phyloP scores from a whole-genome alignment of 2,329 filamentous ascomycete species.

The Cordyceps cateniannulata region DNA sequence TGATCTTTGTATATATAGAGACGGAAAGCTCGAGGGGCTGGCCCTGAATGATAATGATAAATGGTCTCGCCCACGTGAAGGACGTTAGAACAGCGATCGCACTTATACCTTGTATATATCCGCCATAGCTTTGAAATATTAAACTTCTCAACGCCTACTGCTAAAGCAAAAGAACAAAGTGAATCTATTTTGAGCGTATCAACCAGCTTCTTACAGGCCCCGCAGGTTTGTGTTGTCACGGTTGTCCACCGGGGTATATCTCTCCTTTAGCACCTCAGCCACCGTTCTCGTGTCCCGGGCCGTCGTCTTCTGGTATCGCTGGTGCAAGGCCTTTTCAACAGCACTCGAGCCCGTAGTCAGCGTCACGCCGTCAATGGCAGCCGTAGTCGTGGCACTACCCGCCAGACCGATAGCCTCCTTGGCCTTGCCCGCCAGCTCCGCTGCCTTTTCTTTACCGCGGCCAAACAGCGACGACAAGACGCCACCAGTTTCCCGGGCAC shows the following conservation, averaged over 20 bases:
- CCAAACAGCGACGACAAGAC: constrained; percentile 33
- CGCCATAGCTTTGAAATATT: background rate
- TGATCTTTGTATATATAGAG: constrained; percentile 9
- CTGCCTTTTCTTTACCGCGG: constrained; percentile 34
- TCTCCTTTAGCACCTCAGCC: constrained; percentile 46
- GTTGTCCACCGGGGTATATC: constrained; percentile 45
- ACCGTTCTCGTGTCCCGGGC: constrained; percentile 40
- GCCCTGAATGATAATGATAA: background rate
- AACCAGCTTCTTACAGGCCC: constrained; percentile 27
- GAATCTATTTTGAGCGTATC: constrained; percentile 1
- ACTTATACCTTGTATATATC: background rate
- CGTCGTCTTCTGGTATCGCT: constrained; percentile 43
- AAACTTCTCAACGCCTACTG: background rate
- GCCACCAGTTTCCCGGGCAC: constrained; percentile 30
- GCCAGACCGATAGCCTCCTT: constrained; percentile 30
- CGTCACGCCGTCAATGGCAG: constrained; percentile 21
- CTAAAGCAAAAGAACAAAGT: constrained; percentile 4
- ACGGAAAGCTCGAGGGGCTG: background rate
- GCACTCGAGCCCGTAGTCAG: constrained; percentile 24
- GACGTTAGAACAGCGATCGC: background rate
- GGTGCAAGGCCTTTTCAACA: constrained; percentile 43
- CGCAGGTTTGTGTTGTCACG: constrained; percentile 39
- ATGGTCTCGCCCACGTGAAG: background rate
- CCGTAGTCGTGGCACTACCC: constrained; percentile 28
- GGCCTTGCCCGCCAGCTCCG: constrained; percentile 29